These are phyloP conservation scores for Salinomyces thailandicus DNA, from an alignment of 2,329 filamentous ascomycete genomes.

Conservation along the genomic window DNA sequence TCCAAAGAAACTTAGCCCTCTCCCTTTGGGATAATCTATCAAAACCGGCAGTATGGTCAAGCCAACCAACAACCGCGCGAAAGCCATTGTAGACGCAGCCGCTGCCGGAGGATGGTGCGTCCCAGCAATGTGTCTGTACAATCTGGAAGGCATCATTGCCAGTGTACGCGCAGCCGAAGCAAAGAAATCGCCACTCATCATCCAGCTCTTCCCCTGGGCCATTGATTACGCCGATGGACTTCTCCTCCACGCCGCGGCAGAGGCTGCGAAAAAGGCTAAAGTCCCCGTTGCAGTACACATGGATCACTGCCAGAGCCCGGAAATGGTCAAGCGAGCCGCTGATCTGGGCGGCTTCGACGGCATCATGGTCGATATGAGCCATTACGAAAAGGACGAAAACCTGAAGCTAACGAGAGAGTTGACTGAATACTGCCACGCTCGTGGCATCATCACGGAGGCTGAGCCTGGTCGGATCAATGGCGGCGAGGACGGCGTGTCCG, in stretches of 20 bases:
- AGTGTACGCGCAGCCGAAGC: constrained; percentile 59
- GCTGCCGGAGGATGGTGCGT: constrained; percentile 22
- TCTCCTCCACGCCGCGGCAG: constrained; percentile 36
- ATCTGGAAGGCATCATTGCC: constrained; percentile 60
- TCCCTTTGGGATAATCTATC: no score
- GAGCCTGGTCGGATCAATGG: constrained; percentile 63
- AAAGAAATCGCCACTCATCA: constrained; percentile 56
- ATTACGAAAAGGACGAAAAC: constrained; percentile 62
- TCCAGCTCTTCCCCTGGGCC: constrained; percentile 66
- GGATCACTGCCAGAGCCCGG: constrained; percentile 37
- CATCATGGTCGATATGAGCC: constrained; percentile 70
- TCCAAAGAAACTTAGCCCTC: no score
- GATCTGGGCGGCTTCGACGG: constrained; percentile 47
- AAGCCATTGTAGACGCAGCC: constrained; percentile 21
- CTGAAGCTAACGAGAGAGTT: constrained; percentile 53
- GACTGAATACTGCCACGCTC: constrained; percentile 51
- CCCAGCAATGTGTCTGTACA: constrained; percentile 23
- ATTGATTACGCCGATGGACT: constrained; percentile 50
- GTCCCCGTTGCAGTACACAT: constrained; percentile 38
- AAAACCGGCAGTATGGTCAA: constrained; percentile 5
- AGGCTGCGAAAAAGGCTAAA: constrained; percentile 32
- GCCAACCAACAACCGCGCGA: constrained; percentile 18
- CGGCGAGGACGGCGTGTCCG: constrained; percentile 63
- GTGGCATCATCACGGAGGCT: constrained; percentile 58
- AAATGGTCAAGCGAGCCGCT: constrained; percentile 27